A percentile compares a stretch with the other conserved stretches of the same genome.
Conservation (phyloP, 2,329 filamentous ascomycete species). For the Dichotomopilus funicola region DNA sequence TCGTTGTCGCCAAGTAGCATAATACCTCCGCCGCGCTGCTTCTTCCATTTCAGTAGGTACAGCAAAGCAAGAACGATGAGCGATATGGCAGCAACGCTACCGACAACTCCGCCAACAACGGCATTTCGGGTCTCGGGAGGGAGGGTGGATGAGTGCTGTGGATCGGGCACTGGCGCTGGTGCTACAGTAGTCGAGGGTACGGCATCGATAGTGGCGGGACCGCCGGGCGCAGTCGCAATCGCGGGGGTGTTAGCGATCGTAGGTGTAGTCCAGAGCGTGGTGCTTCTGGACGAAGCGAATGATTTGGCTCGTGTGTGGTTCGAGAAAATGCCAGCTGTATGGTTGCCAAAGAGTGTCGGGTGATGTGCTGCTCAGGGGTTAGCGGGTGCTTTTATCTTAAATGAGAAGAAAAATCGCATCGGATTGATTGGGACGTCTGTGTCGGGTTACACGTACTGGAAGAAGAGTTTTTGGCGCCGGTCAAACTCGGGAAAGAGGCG, state of each 20-base stretch:
- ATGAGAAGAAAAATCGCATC: background rate
- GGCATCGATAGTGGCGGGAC: constrained; percentile 2
- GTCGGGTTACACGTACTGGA: constrained; percentile 16
- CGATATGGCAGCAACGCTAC: constrained; percentile 52
- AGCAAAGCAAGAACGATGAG: constrained; percentile 40
- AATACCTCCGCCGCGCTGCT: constrained; percentile 34
- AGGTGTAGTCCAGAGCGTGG: constrained; percentile 22
- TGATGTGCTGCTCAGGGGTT: constrained; percentile 13
- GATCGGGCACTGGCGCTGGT: constrained; percentile 22
- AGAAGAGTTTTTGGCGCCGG: constrained; percentile 20
- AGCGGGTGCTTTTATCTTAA: background rate
- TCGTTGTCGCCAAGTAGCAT: constrained; percentile 39
- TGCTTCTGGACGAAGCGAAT: constrained; percentile 14
- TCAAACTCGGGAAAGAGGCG: constrained; percentile 17
- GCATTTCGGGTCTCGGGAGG: constrained; percentile 24
- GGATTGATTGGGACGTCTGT: background rate
- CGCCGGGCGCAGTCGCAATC: constrained; percentile 5
- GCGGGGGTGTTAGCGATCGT: constrained; percentile 28
- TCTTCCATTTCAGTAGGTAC: constrained; percentile 50
- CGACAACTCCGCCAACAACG: constrained; percentile 51
- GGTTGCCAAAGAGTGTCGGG: constrained; percentile 23
- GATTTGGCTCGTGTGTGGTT: constrained; percentile 24
- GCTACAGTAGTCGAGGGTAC: constrained; percentile 14
- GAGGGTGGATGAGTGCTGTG: constrained; percentile 21
- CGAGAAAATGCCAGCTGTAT: constrained; percentile 22